Evolutionary conservation across 1,284 basidiomycete genomes (phyloP).

Genomic region (Trametes sp.): DNA sequence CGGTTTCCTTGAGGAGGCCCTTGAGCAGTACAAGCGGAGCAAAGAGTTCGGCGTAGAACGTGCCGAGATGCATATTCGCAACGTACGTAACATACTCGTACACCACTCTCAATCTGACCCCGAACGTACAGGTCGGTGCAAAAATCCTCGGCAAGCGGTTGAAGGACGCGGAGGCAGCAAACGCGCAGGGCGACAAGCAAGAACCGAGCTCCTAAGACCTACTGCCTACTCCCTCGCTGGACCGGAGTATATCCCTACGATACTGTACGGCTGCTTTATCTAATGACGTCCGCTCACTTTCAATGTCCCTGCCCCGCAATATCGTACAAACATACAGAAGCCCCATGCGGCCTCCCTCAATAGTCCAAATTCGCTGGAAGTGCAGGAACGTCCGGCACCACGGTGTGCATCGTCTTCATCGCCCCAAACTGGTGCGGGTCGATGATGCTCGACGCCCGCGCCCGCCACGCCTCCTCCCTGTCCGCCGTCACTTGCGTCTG

Average conservation of each 20-base stretch:
- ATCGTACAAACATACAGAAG: neutral
- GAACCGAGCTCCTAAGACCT: conserved; percentile 12
- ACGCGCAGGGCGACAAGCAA: conserved; percentile 35
- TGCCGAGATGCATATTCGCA: conserved; percentile 86
- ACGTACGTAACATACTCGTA: conserved; percentile 56
- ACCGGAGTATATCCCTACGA: neutral
- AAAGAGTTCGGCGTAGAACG: conserved; percentile 84
- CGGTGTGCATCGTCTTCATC: conserved; percentile 17
- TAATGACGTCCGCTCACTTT: neutral
- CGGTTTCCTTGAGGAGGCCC: conserved; percentile 79
- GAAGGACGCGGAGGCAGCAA: conserved; percentile 47
- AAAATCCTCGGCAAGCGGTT: conserved; percentile 79
- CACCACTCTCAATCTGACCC: conserved; percentile 17
- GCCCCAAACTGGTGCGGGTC: conserved; percentile 17
- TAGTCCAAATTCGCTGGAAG: conserved; percentile 3
- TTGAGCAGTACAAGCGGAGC: conserved; percentile 82
- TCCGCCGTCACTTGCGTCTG: conserved; percentile 2
- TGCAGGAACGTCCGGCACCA: conserved; percentile 17
- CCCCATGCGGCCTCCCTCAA: neutral
- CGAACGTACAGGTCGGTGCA: conserved; percentile 67
- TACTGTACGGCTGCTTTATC: neutral
- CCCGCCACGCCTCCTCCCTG: neutral
- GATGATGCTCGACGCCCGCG: conserved; percentile 19
- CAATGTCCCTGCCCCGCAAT: neutral
- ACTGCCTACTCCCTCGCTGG: neutral